Base-by-base conservation (phyloP, 176 grass and related monocot genomes). In the Avena atlantica region DNA sequence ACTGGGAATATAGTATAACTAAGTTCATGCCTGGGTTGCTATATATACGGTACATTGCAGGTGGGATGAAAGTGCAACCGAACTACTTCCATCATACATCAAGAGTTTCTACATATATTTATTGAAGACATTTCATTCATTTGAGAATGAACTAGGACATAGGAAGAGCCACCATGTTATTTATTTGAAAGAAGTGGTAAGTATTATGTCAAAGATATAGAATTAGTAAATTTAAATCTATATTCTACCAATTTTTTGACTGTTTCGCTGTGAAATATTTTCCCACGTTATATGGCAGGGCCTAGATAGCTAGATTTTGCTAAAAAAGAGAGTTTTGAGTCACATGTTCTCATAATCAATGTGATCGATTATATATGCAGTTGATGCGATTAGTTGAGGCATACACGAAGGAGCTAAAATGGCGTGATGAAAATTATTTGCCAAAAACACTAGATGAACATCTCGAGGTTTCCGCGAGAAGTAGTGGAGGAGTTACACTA, bases 391-490 rank as follows among this genome's bases (percentile, higher is more conserved):
- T 86, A 82, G 83, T 90, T 52, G 25, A 82, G 14, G 51, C 15
- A n/a, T 82, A 82, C 42, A 10, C 4, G 3, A 67, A 90, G 10
- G 88, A 90, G 64, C 8, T 90, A 77, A 68, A 90, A 86, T 90
- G 88, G 88, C 83, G 88, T 42, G 70, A 90, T 12, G 71, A 81
- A 34, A 21, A 50, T 40, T 86, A 82, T 52, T 70, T 77, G 9
- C 88, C 83, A 15, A 70, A 84, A 72, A 90, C 88, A 59, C 57
- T 90, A 37, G 14, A 58, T 4, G 88, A 90, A 40, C 83, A 90
- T 63, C 84, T 90, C 3, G 59, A 81, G 29, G 71, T 90, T 59
- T 86, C 88, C 16, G 12, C 45, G 10, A 49, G 61, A 70, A 86
- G 70, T 19, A 82, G 74, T 60, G 88, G 78, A 52, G 16, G 48